Evolutionary conservation across 306 rosid genomes (phyloP).

Genomic region (Carpinus fangiana): DNA sequence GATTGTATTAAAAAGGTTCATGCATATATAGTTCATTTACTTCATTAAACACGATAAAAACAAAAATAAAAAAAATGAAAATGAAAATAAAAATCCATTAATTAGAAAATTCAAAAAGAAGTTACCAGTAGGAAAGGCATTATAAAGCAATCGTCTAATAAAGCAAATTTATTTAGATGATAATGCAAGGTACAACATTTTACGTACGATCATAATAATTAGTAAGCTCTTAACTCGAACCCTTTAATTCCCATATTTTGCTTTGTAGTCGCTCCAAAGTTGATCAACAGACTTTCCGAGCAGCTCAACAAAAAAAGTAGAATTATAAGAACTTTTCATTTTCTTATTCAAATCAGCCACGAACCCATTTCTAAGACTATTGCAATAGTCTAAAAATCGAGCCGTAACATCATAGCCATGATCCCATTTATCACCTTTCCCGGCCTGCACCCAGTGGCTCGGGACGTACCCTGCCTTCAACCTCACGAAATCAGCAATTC

Average conservation of each 20-base stretch:
- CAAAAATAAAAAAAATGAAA: too few species aligned
- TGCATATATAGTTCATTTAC: too few species aligned
- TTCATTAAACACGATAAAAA: too few species aligned
- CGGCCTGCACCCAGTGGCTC: conserved; percentile 20
- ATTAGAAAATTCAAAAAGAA: too few species aligned
- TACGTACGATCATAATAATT: neutral
- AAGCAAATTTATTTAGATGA: neutral
- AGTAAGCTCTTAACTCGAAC: neutral
- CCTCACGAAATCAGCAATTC: conserved; percentile 52
- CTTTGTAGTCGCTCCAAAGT: conserved; percentile 52
- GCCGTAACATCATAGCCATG: conserved; percentile 48
- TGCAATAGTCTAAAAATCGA: conserved; percentile 40
- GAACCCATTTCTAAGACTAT: conserved; percentile 39
- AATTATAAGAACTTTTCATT: conserved; percentile 36
- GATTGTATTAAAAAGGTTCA: too few species aligned
- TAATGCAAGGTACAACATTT: neutral
- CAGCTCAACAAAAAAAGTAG: conserved; percentile 38
- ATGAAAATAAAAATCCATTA: too few species aligned
- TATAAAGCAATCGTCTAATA: too few species aligned
- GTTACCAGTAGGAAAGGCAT: too few species aligned
- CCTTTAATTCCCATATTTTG: conserved; percentile 25
- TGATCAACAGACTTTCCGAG: conserved; percentile 44
- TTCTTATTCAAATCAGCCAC: conserved; percentile 50
- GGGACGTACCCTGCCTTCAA: conserved; percentile 36
- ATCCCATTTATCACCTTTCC: conserved; percentile 35